A percentile compares a stretch with the other conserved stretches of the same genome.
Evolutionary conservation across 2,329 filamentous ascomycete species (phyloP).

Genomic region (Penicillium freii): DNA sequence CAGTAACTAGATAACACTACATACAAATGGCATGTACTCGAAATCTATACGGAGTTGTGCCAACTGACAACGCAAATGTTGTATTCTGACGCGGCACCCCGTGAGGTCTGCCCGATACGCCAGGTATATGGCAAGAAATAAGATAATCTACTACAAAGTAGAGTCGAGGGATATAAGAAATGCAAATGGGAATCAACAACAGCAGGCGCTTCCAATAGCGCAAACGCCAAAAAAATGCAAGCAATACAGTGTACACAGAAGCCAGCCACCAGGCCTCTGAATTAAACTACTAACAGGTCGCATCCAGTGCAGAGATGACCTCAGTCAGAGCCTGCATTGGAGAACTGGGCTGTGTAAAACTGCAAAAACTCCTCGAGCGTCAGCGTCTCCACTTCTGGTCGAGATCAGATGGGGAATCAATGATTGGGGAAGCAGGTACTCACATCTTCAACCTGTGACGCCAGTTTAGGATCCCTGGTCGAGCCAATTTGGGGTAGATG

Average conservation of each 20-base stretch:
- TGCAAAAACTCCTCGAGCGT: conserved; percentile 37
- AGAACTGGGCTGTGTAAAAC: conserved; percentile 39
- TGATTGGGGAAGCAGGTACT: conserved; percentile 22
- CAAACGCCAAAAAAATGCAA: conserved; percentile 24
- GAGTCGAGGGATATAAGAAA: conserved; percentile 2
- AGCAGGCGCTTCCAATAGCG: conserved; percentile 7
- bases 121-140: neutral
- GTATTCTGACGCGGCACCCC: neutral
- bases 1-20: neutral
- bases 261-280: neutral
- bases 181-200: conserved; percentile 10
- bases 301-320: neutral
- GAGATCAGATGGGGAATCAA: neutral
- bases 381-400: conserved; percentile 20
- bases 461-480: conserved; percentile 32
- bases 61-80: neutral
- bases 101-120: neutral
- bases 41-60: neutral
- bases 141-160: neutral
- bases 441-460: conserved; percentile 46
- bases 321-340: conserved; percentile 34
- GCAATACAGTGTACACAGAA: conserved; percentile 6
- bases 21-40: neutral
- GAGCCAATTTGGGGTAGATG: conserved; percentile 54
- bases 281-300: neutral